phyloP scores from a whole-genome alignment of 257 asterid species.

The Lavandula angustifolia region DNA sequence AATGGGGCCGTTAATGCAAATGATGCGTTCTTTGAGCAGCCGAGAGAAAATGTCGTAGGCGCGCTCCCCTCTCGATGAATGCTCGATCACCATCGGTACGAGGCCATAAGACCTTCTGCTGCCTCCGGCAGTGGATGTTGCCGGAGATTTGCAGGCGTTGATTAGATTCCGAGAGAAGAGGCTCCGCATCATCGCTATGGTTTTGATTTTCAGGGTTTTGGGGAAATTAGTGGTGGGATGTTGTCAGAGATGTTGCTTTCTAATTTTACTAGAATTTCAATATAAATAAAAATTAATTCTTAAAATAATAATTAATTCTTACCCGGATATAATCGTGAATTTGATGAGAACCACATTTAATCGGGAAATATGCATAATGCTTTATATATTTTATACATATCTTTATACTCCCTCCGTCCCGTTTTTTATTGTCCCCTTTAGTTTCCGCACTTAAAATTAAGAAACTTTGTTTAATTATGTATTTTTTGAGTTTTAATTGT shows the following conservation, averaged over 20 bases:
- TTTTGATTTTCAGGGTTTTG: conserved; percentile 5
- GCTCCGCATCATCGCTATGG: conserved; percentile 46
- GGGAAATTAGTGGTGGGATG: conserved; percentile 2
- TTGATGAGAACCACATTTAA: no score
- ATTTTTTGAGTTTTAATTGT: no score
- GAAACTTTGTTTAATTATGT: no score
- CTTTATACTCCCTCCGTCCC: no score
- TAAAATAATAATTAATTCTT: no score
- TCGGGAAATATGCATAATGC: no score
- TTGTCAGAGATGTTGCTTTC: not conserved
- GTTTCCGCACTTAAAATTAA: no score
- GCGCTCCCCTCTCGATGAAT: conserved; percentile 87
- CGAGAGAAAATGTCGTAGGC: conserved; percentile 95
- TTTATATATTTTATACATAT: no score
- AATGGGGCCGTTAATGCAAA: conserved; percentile 87
- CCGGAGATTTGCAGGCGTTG: conserved; percentile 30
- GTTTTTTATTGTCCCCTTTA: no score
- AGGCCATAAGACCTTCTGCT: conserved; percentile 55
- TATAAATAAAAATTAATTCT: no score
- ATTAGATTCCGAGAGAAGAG: conserved; percentile 38
- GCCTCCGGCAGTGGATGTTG: conserved; percentile 12
- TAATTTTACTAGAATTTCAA: no score
- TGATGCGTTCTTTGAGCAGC: conserved; percentile 79
- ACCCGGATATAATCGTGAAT: no score
- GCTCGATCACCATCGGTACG: conserved; percentile 93